Percentiles rank a stretch among this genome's conserved stretches.
phyloP scores from a whole-genome alignment of 2,329 filamentous ascomycete species.

The Ciborinia camelliae region DNA sequence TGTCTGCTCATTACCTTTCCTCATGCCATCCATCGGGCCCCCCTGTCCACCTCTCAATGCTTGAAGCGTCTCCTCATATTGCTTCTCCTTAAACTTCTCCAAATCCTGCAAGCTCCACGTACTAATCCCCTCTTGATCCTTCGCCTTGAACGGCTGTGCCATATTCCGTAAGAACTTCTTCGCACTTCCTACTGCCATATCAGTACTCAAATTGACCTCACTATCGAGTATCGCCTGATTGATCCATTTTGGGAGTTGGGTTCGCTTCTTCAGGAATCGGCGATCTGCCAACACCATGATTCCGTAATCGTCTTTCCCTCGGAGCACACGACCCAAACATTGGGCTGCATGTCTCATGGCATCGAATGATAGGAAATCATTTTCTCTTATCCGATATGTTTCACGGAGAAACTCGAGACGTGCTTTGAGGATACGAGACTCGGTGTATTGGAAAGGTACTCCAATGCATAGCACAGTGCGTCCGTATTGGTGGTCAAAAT shows the following conservation, averaged over 20 bases:
- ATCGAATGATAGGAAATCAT: constrained; percentile 97
- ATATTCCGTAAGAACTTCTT: constrained; percentile 88
- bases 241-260: constrained; percentile 95
- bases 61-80: constrained; percentile 64
- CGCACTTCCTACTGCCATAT: constrained; percentile 87
- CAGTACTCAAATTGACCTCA: constrained; percentile 86
- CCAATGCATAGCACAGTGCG: constrained; percentile 94
- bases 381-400: constrained; percentile 93
- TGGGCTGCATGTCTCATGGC: constrained; percentile 99
- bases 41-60: constrained; percentile 49
- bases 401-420: constrained; percentile 94
- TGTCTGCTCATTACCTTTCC: constrained; percentile 26
- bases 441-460: constrained; percentile 97
- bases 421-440: constrained; percentile 93
- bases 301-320: constrained; percentile 98
- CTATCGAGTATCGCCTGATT: constrained; percentile 80
- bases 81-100: constrained; percentile 71
- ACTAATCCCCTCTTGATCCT: constrained; percentile 86
- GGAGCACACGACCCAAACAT: constrained; percentile 87
- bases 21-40: constrained; percentile 21
- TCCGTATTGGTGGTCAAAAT: constrained; percentile 98
- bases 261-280: constrained; percentile 86
- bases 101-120: constrained; percentile 85
- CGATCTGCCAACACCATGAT: constrained; percentile 98
- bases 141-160: constrained; percentile 81